phyloP scores from a whole-genome alignment of 2,329 filamentous ascomycete genomes.

The Dothiorella sarmentorum region DNA sequence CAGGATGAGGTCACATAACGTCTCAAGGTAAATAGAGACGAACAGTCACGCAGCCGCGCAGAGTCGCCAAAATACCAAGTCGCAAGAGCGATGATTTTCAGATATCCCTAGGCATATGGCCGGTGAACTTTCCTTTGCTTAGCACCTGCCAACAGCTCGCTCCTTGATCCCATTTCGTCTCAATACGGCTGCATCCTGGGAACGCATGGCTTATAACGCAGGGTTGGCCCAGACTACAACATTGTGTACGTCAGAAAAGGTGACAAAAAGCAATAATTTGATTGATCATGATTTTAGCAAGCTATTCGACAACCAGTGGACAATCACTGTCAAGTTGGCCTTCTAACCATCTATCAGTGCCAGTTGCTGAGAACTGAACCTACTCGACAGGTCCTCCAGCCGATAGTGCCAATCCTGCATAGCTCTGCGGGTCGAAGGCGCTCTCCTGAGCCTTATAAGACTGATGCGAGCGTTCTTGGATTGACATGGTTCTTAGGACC shows the following conservation, averaged over 20 bases:
- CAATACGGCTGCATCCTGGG: background rate
- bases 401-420: background rate
- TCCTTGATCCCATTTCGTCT: background rate
- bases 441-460: background rate
- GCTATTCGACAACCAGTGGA: background rate
- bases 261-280: background rate
- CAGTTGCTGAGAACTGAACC: background rate
- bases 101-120: background rate
- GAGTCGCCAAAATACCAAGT: background rate
- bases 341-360: background rate
- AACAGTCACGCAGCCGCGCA: background rate
- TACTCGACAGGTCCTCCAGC: background rate
- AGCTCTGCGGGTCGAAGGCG: no score
- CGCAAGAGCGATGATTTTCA: background rate
- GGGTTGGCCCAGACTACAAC: background rate
- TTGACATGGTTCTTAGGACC: background rate
- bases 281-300: background rate
- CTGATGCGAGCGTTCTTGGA: no score
- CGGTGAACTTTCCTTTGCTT: background rate
- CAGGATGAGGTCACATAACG: background rate
- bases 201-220: background rate
- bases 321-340: background rate
- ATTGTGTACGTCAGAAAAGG: background rate
- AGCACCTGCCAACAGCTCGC: background rate
- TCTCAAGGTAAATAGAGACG: background rate